Conservation (phyloP, 768 basidiomycete species). For the Dentipellis fragilis region DNA sequence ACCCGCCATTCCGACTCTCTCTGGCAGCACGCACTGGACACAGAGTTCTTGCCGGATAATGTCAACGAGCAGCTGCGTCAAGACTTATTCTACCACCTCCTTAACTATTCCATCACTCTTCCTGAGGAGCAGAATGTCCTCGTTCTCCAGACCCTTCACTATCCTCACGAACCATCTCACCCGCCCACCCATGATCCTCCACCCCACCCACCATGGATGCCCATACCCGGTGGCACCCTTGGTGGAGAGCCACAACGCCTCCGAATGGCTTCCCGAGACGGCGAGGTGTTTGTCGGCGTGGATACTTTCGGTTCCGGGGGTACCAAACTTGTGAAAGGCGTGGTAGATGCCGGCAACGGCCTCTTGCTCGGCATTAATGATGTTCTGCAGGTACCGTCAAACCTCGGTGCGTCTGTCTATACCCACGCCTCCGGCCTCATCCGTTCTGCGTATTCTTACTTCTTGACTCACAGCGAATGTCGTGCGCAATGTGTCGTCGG, state of each 20-base stretch:
- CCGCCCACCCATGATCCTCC: conserved; percentile 60
- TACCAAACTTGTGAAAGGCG: conserved; percentile 46
- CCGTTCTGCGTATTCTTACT: not conserved
- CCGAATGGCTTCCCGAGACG: conserved; percentile 43
- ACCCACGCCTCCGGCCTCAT: conserved; percentile 4
- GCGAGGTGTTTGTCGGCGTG: conserved; percentile 51
- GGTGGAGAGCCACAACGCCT: conserved; percentile 77
- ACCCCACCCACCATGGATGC: conserved; percentile 79
- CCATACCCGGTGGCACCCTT: conserved; percentile 71
- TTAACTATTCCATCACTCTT: conserved; percentile 65
- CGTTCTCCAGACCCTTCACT: conserved; percentile 56
- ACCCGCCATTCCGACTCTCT: conserved; percentile 31
- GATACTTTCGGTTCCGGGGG: conserved; percentile 79
- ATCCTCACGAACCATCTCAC: conserved; percentile 48
- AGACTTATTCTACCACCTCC: conserved; percentile 87
- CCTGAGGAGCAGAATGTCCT: conserved; percentile 31
- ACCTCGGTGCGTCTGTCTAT: conserved; percentile 47
- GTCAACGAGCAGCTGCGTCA: conserved; percentile 77
- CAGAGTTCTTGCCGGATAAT: conserved; percentile 52
- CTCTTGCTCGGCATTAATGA: conserved; percentile 63
- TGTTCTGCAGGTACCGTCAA: conserved; percentile 65
- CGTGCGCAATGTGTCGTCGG: conserved; percentile 43
- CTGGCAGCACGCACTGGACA: conserved; percentile 27
- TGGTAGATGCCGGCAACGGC: conserved; percentile 61
- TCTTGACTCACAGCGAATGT: conserved; percentile 38